Evolutionary conservation across 2,329 filamentous ascomycete species (phyloP).

Genomic region (Stagonosporopsis tanaceti): DNA sequence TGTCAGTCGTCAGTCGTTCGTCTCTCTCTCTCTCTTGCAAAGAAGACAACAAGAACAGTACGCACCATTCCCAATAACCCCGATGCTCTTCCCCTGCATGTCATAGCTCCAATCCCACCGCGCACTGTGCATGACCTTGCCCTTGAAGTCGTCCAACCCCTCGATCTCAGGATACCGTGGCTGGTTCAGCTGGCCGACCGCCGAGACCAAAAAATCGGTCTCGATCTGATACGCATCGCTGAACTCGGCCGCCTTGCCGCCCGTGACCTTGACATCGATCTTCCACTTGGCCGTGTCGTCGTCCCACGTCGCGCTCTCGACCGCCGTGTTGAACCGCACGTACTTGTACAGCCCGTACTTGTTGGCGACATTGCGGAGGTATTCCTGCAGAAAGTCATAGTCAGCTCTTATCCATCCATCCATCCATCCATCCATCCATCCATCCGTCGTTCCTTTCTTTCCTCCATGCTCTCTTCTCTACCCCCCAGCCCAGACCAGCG

Average conservation of each 20-base stretch:
- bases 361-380: slow-evolving; percentile 62
- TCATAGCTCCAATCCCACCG: slow-evolving; percentile 68
- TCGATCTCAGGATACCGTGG: slow-evolving; percentile 60
- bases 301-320: slow-evolving; percentile 64
- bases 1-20: slow-evolving; percentile 13
- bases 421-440: background rate
- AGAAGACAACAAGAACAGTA: background rate
- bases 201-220: slow-evolving; percentile 65
- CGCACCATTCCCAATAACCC: slow-evolving; percentile 66
- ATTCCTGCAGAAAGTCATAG: slow-evolving; percentile 45
- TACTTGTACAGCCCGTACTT: slow-evolving; percentile 64
- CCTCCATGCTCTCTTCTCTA: background rate
- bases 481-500: background rate
- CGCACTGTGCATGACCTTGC: slow-evolving; percentile 65
- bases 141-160: slow-evolving; percentile 58
- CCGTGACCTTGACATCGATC: slow-evolving; percentile 57
- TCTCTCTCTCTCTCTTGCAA: too few species aligned
- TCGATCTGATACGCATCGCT: slow-evolving; percentile 60
- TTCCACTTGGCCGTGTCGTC: slow-evolving; percentile 61
- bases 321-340: slow-evolving; percentile 65
- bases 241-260: slow-evolving; percentile 65
- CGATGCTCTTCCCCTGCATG: slow-evolving; percentile 63
- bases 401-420: too few species aligned
- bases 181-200: slow-evolving; percentile 66
- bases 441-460: too few species aligned